Base-by-base conservation (phyloP, 306 rosid genomes). In the Casuarina glauca region DNA sequence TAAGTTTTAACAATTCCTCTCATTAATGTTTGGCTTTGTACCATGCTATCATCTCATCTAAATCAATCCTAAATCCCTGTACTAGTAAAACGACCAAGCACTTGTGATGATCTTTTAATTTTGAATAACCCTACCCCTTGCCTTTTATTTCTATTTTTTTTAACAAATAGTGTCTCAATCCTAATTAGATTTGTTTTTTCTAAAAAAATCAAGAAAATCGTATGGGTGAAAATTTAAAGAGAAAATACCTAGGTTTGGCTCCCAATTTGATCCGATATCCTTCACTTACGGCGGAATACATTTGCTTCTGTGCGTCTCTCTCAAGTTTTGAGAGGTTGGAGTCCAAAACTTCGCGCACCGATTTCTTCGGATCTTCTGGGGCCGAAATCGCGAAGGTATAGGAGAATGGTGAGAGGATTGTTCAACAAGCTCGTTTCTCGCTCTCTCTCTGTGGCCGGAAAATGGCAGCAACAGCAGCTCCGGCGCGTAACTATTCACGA, bases 401-500 rank as follows among this genome's bases (percentile, higher is more conserved):
- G 39, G 48, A 71, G 58, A 72, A 96, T 96, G 99, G 97, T 91
- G 77, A 86, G 99, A 64, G 97, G 97, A 53, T 76, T 83, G 72
- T 84, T 95, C 78, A 93, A 81, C 86, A 93, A 90, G 75, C 90
- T 95, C 75, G 86, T 86, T 64, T 91, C 93, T 70, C 92, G 97
- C 66, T 95, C 98, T 42, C 97, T 95, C 69, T 95, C 97, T 77
- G 70, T 93, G 80, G 96, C 97, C 73, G 99, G 97, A 4, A 91
- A 86, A 78, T 93, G 94, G 94, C 99, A 93, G 86, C 96, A 89
- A 60, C 90, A 96, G 76, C 99, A 95, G 86, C 97, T 95, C 88
- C 99, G 99, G 84, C 97, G 97, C 80, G 97, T 95, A 84, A 93
- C 91, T 88, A 84, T 95, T 82, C 99, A 95, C 81, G 99, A 96